A percentile compares a stretch with the other conserved stretches of the same genome.
These are phyloP conservation scores for Lasiosphaeria miniovina DNA, from an alignment of 495 filamentous ascomycete species.

Conservation along the genomic window DNA sequence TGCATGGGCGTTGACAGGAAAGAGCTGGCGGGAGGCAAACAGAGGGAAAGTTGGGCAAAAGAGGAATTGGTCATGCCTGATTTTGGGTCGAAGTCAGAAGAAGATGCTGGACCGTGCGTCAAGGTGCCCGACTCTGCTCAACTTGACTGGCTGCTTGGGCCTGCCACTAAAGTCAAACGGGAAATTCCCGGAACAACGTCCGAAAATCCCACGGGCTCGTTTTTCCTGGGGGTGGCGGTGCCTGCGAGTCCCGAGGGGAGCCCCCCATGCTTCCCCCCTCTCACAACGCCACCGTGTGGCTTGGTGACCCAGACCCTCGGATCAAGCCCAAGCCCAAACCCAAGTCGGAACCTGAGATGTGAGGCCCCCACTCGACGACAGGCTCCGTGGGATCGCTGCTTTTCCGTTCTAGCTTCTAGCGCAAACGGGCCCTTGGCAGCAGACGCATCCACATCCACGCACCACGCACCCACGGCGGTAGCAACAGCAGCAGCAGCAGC, in stretches of 20 bases:
- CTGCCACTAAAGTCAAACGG: not conserved
- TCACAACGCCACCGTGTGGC: constrained; percentile 3
- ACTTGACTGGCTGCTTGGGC: too few relatives aligned
- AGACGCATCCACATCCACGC: too few relatives aligned
- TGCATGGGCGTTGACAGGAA: not conserved
- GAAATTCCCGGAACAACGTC: not conserved
- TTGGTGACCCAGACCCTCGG: constrained; percentile 25
- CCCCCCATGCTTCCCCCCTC: constrained; percentile 4
- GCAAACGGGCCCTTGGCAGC: too few relatives aligned
- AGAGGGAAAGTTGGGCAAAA: constrained; percentile 17
- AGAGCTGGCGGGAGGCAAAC: not conserved
- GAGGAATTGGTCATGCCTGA: constrained; percentile 7
- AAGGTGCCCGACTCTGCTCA: not conserved
- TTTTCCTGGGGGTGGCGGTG: not conserved
- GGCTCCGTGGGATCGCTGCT: not conserved
- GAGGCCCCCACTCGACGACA: not conserved
- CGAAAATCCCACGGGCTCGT: not conserved
- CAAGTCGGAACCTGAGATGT: constrained; percentile 9
- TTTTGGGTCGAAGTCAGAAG: constrained; percentile 18
- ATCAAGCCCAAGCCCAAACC: constrained; percentile 8
- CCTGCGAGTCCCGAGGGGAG: not conserved
- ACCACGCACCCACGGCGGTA: too few relatives aligned
- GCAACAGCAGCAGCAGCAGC: too few relatives aligned
- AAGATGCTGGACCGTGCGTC: constrained; percentile 21
- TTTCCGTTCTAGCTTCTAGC: too few relatives aligned